Conservation (phyloP, 2,329 filamentous ascomycete genomes). For the Nectriaceae sp. region DNA sequence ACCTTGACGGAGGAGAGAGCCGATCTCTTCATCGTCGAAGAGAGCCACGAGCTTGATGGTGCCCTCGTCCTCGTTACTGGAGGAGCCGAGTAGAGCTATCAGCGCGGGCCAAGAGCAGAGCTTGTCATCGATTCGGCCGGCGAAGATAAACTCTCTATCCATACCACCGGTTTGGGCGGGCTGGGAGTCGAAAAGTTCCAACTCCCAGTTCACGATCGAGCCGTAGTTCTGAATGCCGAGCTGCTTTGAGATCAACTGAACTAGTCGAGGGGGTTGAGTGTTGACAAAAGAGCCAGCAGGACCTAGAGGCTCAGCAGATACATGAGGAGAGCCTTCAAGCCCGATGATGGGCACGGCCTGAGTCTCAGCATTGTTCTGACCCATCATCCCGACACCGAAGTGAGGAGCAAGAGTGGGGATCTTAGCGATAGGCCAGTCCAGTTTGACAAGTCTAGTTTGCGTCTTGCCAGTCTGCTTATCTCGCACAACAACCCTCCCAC, state of each 20-base stretch:
- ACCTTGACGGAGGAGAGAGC: constrained; percentile 85
- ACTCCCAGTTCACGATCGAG: constrained; percentile 91
- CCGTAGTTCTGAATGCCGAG: constrained; percentile 71
- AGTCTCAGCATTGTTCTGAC: constrained; percentile 78
- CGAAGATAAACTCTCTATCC: constrained; percentile 92
- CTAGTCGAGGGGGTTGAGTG: constrained; percentile 82
- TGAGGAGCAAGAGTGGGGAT: constrained; percentile 92
- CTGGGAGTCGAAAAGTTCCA: constrained; percentile 91
- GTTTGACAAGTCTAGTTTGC: constrained; percentile 77
- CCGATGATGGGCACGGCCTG: constrained; percentile 94
- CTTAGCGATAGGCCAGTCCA: constrained; percentile 91
- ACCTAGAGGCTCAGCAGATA: constrained; percentile 50
- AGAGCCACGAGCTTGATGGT: constrained; percentile 88
- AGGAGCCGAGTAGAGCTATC: constrained; percentile 74
- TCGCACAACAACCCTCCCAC: constrained; percentile 83
- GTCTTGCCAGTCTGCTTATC: constrained; percentile 75
- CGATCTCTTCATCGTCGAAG: constrained; percentile 97
- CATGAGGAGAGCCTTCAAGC: constrained; percentile 66
- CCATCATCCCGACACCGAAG: constrained; percentile 77
- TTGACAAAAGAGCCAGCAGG: constrained; percentile 71
- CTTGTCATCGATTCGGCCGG: constrained; percentile 95
- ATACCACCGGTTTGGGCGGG: constrained; percentile 82
- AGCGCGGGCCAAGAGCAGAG: constrained; percentile 93
- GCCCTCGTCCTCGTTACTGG: constrained; percentile 57
- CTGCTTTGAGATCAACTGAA: constrained; percentile 77